Evolutionary conservation across 208 protist genomes (phyloP).

Genomic region (Trypanosoma vivax): DNA sequence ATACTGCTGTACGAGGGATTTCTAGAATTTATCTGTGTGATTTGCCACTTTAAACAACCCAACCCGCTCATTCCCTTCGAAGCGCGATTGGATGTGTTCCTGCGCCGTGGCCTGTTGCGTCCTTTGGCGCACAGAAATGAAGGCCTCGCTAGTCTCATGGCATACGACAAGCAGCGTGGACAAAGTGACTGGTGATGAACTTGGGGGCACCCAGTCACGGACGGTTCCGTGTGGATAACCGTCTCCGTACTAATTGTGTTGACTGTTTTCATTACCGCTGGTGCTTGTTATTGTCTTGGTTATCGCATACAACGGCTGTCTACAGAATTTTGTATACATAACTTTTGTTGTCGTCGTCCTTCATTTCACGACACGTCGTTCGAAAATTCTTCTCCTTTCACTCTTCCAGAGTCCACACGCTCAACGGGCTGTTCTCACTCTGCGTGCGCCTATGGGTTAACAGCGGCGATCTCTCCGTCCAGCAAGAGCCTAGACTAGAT

Average conservation of each 20-base stretch:
- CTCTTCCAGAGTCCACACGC: too few species aligned
- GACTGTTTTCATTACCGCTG: conserved; percentile 1
- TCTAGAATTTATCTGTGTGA: conserved; percentile 71
- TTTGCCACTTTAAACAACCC: conserved; percentile 83
- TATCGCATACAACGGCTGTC: background rate
- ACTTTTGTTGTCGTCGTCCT: too few species aligned
- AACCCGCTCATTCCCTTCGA: conserved; percentile 79
- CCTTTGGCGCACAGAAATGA: conserved; percentile 66
- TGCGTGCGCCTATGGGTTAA: too few species aligned
- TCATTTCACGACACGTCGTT: too few species aligned
- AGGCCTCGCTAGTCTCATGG: conserved; percentile 23
- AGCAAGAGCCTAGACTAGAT: too few species aligned
- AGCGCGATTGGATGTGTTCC: conserved; percentile 54
- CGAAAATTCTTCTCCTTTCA: too few species aligned
- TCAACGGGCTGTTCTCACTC: too few species aligned
- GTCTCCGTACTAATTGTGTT: background rate
- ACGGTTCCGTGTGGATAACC: background rate
- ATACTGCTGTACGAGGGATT: conserved; percentile 78
- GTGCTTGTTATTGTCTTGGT: background rate
- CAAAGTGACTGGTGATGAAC: background rate
- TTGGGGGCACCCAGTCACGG: background rate
- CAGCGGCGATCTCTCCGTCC: too few species aligned
- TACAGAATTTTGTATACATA: too few species aligned
- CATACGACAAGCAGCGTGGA: conserved; percentile 6
- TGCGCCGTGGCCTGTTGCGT: conserved; percentile 66